These are phyloP conservation scores for Rhodotorula kratochvilovae DNA, from an alignment of 768 basidiomycete genomes.

Conservation along the genomic window DNA sequence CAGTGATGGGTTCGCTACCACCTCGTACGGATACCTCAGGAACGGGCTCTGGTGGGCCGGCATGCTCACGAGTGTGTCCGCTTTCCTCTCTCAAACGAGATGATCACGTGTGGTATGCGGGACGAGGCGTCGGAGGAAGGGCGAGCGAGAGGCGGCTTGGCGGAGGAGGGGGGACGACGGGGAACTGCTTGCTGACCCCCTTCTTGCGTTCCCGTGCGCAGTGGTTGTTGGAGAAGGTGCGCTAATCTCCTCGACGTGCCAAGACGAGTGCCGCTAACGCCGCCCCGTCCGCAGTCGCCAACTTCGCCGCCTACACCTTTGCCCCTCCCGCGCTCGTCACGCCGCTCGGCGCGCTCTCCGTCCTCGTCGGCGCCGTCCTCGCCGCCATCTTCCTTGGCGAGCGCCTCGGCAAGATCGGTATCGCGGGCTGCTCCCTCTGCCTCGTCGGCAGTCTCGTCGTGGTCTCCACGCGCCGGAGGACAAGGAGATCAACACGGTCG, in stretches of 20 bases:
- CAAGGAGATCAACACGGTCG: constrained; percentile 84
- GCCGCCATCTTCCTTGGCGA: constrained; percentile 90
- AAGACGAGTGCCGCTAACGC: constrained; percentile 5
- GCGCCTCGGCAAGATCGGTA: constrained; percentile 86
- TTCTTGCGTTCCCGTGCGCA: constrained; percentile 45
- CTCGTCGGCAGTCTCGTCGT: constrained; percentile 86
- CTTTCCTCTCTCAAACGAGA: constrained; percentile 59
- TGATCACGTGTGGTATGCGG: no score
- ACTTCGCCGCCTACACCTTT: constrained; percentile 94
- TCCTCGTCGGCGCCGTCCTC: constrained; percentile 89
- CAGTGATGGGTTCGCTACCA: constrained; percentile 57
- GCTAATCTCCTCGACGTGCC: constrained; percentile 24
- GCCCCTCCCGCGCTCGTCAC: constrained; percentile 98
- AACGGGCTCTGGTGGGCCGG: constrained; percentile 98
- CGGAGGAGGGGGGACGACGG: neutral
- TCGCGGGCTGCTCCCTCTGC: constrained; percentile 77
- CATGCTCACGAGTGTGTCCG: constrained; percentile 73
- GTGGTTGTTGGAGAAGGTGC: constrained; percentile 89
- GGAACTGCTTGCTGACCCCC: neutral
- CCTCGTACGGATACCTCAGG: constrained; percentile 75
- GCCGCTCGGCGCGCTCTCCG: constrained; percentile 91
- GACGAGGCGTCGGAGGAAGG: no score
- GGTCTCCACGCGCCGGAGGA: constrained; percentile 94
- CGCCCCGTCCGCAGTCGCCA: constrained; percentile 48
- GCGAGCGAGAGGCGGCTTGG: neutral